Percentiles rank a stretch among this genome's conserved stretches.
Evolutionary conservation across 2,329 filamentous ascomycete species (phyloP).

Genomic region (Aspergillus sclerotialis): DNA sequence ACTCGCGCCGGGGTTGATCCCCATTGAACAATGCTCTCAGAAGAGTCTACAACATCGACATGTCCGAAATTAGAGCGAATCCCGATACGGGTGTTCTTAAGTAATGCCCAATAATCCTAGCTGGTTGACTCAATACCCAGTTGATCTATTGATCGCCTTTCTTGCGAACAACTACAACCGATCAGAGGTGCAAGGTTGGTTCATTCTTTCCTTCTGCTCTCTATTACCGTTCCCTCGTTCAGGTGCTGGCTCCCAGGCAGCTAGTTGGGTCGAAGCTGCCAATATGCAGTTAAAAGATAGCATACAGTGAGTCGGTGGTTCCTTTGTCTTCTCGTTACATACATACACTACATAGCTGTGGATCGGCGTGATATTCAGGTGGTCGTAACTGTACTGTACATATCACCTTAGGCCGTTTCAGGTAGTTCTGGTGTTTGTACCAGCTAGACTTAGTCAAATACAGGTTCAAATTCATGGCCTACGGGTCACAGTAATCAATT

Average conservation of each 20-base stretch:
- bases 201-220: conserved; percentile 15
- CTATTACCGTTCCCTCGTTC: conserved; percentile 6
- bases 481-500: conserved; percentile 10
- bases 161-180: conserved; percentile 10
- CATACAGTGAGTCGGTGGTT: conserved; percentile 1
- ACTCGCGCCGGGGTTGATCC: conserved; percentile 23
- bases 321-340: conserved; percentile 5
- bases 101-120: conserved; percentile 11
- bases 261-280: background rate
- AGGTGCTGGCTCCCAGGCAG: conserved; percentile 1
- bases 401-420: conserved; percentile 9
- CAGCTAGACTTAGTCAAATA: conserved; percentile 18
- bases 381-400: conserved; percentile 19
- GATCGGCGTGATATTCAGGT: conserved; percentile 4
- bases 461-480: conserved; percentile 16
- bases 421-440: conserved; percentile 10
- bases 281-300: conserved; percentile 1
- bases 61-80: conserved; percentile 7
- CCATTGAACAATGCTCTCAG: conserved; percentile 11
- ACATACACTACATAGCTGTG: too few species aligned
- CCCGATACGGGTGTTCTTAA: conserved; percentile 9
- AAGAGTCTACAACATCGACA: conserved; percentile 1
- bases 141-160: conserved; percentile 12
- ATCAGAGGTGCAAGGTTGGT: conserved; percentile 31
- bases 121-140: conserved; percentile 17